Base-by-base conservation (phyloP, 2,329 filamentous ascomycete genomes). In the Colletotrichum limetticola region DNA sequence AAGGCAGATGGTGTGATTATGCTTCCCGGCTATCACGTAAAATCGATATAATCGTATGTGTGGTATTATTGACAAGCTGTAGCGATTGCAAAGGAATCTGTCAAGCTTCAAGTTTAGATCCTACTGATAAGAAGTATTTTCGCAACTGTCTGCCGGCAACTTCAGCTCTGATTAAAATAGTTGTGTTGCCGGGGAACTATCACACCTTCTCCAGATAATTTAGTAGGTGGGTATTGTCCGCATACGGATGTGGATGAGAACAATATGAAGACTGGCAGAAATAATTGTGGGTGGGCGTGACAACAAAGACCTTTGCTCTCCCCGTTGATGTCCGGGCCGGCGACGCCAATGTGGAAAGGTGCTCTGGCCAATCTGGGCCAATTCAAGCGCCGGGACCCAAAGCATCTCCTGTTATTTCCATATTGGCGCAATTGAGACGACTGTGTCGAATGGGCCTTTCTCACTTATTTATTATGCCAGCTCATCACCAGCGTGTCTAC, bases 401-500 rank as follows among this genome's bases (percentile, higher is more conserved):
- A 46, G 35, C 56, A 72, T 70, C 56, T 65, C 66, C 66, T 56
- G 42, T 70, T 70, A 65, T 72, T 65, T 61, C 70, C 66, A 72
- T 53, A 63, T 61, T 61, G 55, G 11, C 49, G 30, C 55, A 57
- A 24, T n/a, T 19, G 24, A 12, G 28, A 49, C 42, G 42, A n/a
- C 9, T 49, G 42, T 22, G 46, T 37, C 22, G 19, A 55, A 66
- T 37, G 28, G 53, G 19, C 28, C 24, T 53, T 57, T n/a, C 49
- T 42, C 19, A n/a, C 42, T 11, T 42, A 3, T 46, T 58, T 35
- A 5, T 24, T 58, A 22, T 24, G 65, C 56, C 42, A 49, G 55
- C 56, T 30, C 55, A 59, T 46, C 22, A 59, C 55, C 59, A 53
- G 55, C 16, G 2, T 30, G 26, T n/a, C 28, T 35, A 35, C 32